These are phyloP conservation scores for Russula ochroleuca DNA, from an alignment of 768 basidiomycete species.

Conservation along the genomic window DNA sequence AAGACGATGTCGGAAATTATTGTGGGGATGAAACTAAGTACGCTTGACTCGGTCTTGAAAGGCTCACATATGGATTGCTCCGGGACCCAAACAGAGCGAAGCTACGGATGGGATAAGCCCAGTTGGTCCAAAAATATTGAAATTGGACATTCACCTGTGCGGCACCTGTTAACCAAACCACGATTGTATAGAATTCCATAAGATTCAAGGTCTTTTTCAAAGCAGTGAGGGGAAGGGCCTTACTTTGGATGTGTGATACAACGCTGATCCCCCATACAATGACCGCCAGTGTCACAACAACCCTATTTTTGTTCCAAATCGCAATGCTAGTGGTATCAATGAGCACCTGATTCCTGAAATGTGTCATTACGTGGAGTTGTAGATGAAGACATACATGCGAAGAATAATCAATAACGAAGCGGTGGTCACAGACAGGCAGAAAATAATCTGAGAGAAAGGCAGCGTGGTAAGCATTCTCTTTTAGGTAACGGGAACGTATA, in stretches of 20 bases:
- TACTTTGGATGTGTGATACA: not conserved
- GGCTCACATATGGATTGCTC: not conserved
- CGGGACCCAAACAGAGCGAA: not conserved
- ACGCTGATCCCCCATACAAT: not conserved
- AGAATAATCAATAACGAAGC: not conserved
- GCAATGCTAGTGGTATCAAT: not conserved
- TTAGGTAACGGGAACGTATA: not conserved
- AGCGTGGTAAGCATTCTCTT: not conserved
- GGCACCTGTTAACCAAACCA: not conserved
- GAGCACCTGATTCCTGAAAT: not conserved
- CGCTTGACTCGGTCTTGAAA: no score
- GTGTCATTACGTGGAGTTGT: no score
- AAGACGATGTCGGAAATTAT: not conserved
- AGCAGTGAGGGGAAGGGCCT: not conserved
- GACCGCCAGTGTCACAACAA: not conserved
- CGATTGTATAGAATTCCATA: not conserved
- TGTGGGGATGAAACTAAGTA: not conserved
- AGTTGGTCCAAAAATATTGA: not conserved
- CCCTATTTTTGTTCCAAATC: constrained; percentile 1
- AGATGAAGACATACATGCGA: constrained; percentile 3
- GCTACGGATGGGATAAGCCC: not conserved
- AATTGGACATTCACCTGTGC: not conserved
- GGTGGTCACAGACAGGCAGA: not conserved
- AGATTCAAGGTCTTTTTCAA: not conserved
- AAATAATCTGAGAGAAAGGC: not conserved